Evolutionary conservation across 1,284 basidiomycete species (phyloP).

Genomic region (Agroathelia rolfsii): DNA sequence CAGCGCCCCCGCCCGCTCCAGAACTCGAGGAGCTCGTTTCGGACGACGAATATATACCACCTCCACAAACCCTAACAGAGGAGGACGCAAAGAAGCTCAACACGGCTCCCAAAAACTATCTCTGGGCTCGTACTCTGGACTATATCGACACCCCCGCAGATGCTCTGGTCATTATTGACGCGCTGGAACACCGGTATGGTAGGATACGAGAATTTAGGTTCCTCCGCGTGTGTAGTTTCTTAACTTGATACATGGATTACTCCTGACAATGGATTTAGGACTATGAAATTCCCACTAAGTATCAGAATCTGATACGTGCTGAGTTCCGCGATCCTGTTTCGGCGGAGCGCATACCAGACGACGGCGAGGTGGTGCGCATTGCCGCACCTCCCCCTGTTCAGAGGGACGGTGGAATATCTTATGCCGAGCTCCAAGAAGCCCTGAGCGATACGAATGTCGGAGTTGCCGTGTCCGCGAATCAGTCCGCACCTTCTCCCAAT

Average conservation of each 20-base stretch:
- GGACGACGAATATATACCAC: conserved; percentile 4
- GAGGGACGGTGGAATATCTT: conserved; percentile 21
- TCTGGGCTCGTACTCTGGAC: conserved; percentile 28
- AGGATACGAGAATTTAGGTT: conserved; percentile 37
- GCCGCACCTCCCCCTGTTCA: conserved; percentile 15
- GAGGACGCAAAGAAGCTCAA: conserved; percentile 4
- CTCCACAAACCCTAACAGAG: conserved; percentile 18
- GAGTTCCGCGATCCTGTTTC: conserved; percentile 34
- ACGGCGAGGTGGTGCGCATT: conserved; percentile 17
- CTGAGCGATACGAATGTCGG: too few relatives aligned
- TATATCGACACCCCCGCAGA: conserved; percentile 33
- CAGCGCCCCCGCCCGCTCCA: conserved; percentile 4
- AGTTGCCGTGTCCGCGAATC: too few relatives aligned
- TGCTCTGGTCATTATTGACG: conserved; percentile 38
- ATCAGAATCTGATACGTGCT: conserved; percentile 31
- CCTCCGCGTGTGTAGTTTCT: conserved; percentile 29
- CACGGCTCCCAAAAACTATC: conserved; percentile 3
- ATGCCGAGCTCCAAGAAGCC: conserved; percentile 14
- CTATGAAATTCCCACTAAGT: conserved; percentile 28
- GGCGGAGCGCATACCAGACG: conserved; percentile 23
- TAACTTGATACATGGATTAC: not conserved
- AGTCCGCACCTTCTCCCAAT: too few relatives aligned
- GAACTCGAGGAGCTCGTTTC: conserved; percentile 9
- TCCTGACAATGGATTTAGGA: conserved; percentile 28
- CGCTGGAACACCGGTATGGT: conserved; percentile 48